Base-by-base conservation (phyloP, 2,329 filamentous ascomycete genomes). In the Xylaria sp. region DNA sequence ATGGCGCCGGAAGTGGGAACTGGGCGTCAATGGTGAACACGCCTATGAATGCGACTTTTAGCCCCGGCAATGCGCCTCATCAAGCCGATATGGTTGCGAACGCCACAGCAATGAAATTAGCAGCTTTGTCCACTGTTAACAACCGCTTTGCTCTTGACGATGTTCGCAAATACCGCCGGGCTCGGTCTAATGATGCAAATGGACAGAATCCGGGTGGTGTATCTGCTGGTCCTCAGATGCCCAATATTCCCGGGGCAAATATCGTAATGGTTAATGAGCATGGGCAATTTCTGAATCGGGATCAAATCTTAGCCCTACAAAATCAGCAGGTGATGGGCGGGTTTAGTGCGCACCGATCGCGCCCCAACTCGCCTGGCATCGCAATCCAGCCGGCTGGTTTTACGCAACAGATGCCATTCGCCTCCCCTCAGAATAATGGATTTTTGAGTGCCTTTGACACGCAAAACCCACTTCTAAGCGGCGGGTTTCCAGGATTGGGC, bases 1-100 rank as follows among this genome's bases (percentile, higher is more conserved):
- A 91, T 71, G 90, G 88, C 70, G 86, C 91, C 42, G 88, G 91
- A 61, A 93, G 93, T 79, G 93, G 93, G 65, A 98, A 96, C 84
- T 99, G 96, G 96, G 96, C 96, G 27, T 98, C 96, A 9, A 97
- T 98, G 92, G 91, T 97, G 72, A 98, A 97, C 82, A 99, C 96
- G 1, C 96, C 96, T 1, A 97, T 98, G 92, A 93, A 95, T 5
- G 84, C 93, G 48, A 95, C 91, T 73, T 99, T 98, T 81, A 91
- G 87, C 71, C 70, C 87, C 81, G 75, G 91, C 88, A 81, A 87
- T 90, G 82, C 84, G 48, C 85, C 84, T 55, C 90, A 87, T 65
- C 94, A 98, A 79, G 94, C 94, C 18, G 96, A 99, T 77, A 98
- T 98, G 95, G 92, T 99, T 66, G 96, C 96, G 68, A 99, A 98